Evolutionary conservation across 2,329 filamentous ascomycete genomes (phyloP).

Genomic region (Biscogniauxia mediterranea): DNA sequence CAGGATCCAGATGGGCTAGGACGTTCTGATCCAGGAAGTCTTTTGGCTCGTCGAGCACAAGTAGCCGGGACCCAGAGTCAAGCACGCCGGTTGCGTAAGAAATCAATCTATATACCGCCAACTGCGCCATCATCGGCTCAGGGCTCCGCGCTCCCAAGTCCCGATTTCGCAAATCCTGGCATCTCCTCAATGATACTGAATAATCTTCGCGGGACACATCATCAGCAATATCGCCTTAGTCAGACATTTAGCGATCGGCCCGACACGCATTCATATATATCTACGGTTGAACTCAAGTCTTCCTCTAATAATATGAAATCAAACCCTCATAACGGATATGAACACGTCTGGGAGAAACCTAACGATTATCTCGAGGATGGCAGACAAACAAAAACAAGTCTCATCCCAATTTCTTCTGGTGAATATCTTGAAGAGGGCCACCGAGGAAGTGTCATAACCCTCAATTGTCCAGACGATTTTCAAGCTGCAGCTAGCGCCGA

Average conservation of each 20-base stretch:
- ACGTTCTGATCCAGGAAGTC: background rate
- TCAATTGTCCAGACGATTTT: background rate
- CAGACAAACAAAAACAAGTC: background rate
- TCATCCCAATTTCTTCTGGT: background rate
- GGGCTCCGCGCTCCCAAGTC: background rate
- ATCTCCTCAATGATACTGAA: background rate
- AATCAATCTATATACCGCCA: background rate
- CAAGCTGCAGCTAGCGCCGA: background rate
- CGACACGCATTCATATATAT: background rate
- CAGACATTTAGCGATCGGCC: background rate
- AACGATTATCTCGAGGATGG: background rate
- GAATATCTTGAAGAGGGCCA: background rate
- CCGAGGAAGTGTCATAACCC: background rate
- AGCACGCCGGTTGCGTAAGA: background rate
- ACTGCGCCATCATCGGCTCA: background rate
- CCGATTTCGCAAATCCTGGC: background rate
- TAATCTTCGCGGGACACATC: background rate
- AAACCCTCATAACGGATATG: background rate
- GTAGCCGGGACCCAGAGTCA: background rate
- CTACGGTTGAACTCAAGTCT: background rate
- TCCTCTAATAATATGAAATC: background rate
- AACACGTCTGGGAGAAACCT: background rate
- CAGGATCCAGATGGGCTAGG: background rate
- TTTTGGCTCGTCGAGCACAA: background rate
- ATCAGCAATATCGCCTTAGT: background rate